Percentiles rank a stretch among this genome's conserved stretches.
Conservation (phyloP, 192 early-diverging fungal species). For the Linnemannia exigua region DNA sequence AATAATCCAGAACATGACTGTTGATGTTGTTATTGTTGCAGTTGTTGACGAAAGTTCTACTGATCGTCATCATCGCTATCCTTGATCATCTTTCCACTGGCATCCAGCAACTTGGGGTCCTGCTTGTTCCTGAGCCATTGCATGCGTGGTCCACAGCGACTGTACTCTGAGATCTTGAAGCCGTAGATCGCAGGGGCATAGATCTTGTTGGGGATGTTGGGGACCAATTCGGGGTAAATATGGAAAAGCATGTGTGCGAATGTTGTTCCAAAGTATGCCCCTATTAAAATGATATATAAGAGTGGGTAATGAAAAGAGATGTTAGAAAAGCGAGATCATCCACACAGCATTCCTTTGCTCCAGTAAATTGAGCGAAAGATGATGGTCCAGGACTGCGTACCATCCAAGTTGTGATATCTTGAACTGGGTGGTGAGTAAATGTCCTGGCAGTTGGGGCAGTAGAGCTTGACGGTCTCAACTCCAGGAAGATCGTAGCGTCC, state of each 20-base stretch:
- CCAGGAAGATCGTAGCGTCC: conserved; percentile 79
- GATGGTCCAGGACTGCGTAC: conserved; percentile 39
- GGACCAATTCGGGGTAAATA: conserved; percentile 84
- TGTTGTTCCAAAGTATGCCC: conserved; percentile 96
- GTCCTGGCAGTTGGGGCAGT: conserved; percentile 86
- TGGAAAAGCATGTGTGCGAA: conserved; percentile 95
- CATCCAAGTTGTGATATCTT: conserved; percentile 77
- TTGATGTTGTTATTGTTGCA: background rate
- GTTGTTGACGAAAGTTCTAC: background rate
- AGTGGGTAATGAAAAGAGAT: background rate
- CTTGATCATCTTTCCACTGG: conserved; percentile 40
- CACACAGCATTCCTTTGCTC: conserved; percentile 18
- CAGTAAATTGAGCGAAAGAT: background rate
- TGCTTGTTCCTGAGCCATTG: conserved; percentile 83
- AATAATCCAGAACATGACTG: background rate
- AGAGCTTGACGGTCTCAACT: conserved; percentile 79
- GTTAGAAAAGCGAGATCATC: conserved; percentile 6
- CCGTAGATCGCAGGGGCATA: conserved; percentile 94
- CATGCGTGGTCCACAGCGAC: conserved; percentile 88
- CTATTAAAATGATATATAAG: conserved; percentile 35
- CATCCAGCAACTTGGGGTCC: conserved; percentile 36
- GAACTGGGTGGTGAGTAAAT: conserved; percentile 82
- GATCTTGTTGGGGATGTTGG: conserved; percentile 64
- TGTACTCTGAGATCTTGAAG: conserved; percentile 86
- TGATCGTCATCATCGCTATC: conserved; percentile 28